Evolutionary conservation across 2,329 filamentous ascomycete species (phyloP).

Genomic region (Clathrospora elynae): DNA sequence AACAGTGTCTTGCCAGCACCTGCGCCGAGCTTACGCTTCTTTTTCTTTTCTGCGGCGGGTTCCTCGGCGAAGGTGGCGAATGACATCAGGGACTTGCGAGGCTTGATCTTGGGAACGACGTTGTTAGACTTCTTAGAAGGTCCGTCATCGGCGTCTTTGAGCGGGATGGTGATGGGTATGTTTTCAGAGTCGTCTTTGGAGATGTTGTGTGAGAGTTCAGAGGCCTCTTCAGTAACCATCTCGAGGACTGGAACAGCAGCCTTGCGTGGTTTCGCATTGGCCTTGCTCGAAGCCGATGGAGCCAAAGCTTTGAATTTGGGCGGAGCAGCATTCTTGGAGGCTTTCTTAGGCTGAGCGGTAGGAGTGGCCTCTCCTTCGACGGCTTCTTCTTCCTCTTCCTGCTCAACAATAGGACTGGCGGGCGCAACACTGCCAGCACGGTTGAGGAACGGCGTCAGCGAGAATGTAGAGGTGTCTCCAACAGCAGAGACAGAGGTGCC

Average conservation of each 20-base stretch:
- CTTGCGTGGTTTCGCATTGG: constrained; percentile 52
- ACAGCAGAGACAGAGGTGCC: constrained; percentile 62
- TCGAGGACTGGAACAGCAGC: constrained; percentile 47
- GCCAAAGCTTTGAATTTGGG: constrained; percentile 52
- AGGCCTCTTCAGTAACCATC: constrained; percentile 52
- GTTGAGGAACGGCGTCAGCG: constrained; percentile 91
- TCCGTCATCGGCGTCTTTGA: constrained; percentile 43
- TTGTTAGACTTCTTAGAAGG: constrained; percentile 39
- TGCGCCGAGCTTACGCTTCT: constrained; percentile 75
- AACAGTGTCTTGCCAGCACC: constrained; percentile 67
- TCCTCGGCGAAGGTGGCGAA: constrained; percentile 51
- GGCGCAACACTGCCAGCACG: constrained; percentile 66
- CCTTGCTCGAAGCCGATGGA: constrained; percentile 52
- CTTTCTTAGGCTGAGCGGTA: constrained; percentile 39
- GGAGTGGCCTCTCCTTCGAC: constrained; percentile 36
- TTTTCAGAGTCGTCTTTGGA: constrained; percentile 50
- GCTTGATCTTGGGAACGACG: constrained; percentile 45
- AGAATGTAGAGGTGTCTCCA: constrained; percentile 90
- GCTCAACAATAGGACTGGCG: constrained; percentile 49
- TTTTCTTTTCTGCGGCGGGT: constrained; percentile 47
- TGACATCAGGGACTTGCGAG: constrained; percentile 56
- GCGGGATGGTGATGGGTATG: constrained; percentile 35
- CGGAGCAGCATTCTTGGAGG: constrained; percentile 31
- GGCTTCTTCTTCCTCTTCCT: constrained; percentile 28
- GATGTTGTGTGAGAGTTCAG: constrained; percentile 33